Percentiles rank a stretch among this genome's conserved stretches.
phyloP scores from a whole-genome alignment of 768 basidiomycete species.

The Macrolepiota fuliginosa region DNA sequence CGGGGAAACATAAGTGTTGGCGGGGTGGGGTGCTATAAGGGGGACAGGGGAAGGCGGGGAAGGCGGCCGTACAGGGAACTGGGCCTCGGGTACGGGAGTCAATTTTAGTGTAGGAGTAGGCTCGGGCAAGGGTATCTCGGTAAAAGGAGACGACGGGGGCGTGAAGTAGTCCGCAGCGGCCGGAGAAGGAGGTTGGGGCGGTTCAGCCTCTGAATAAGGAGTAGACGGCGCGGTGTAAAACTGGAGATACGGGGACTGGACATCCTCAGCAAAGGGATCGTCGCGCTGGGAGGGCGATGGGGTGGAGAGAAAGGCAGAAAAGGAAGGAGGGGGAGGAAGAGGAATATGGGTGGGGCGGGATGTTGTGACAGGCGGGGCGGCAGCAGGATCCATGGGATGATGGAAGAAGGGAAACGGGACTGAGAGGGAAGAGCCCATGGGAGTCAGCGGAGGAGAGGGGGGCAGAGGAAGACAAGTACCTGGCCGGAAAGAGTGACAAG shows the following conservation, averaged over 20 bases:
- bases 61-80: constrained; percentile 19
- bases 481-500: not conserved
- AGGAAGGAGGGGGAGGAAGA: constrained; percentile 30
- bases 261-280: constrained; percentile 25
- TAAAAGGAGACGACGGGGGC: constrained; percentile 36
- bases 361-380: not conserved
- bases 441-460: constrained; percentile 10
- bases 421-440: constrained; percentile 13
- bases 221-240: constrained; percentile 51
- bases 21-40: constrained; percentile 2
- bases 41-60: constrained; percentile 20
- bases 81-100: constrained; percentile 20
- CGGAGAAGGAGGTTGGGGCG: constrained; percentile 24
- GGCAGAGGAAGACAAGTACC: constrained; percentile 11
- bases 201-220: constrained; percentile 30
- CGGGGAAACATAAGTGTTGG: constrained; percentile 12
- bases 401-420: constrained; percentile 9
- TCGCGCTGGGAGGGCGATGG: constrained; percentile 26
- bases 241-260: constrained; percentile 27
- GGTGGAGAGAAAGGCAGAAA: constrained; percentile 34
- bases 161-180: constrained; percentile 29
- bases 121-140: constrained; percentile 19
- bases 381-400: constrained; percentile 12
- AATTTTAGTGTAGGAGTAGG: constrained; percentile 24
- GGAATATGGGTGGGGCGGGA: constrained; percentile 29